Evolutionary conservation across 768 basidiomycete species (phyloP), one percentile per base, ranked within the genome.

Genomic region (Pleurotus salmoneostramineus): DNA sequence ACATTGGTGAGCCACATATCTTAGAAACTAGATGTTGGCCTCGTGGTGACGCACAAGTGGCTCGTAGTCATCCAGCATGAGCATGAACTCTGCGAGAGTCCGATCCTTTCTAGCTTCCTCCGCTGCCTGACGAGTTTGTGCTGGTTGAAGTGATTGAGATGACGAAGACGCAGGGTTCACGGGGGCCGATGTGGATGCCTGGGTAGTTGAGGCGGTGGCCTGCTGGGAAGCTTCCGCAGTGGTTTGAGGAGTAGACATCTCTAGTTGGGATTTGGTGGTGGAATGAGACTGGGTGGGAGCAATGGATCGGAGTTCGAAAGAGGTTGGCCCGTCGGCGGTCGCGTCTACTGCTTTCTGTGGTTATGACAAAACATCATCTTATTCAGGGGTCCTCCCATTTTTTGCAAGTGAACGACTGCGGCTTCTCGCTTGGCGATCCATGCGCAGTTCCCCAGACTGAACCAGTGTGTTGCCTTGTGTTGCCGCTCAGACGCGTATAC

Each of bases 41-140:
- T 3, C 14, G 36, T 6, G 17, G 10, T 17, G 21, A 73, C 84
- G 58, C 66, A 96, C 96, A 70, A 98, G 71, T 45, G 96, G 96
- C 66, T 98, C 93, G 67, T 97, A 98, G 49, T 96, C 95, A 65
- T 98, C 96, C 34, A 98, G 77, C 93, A 96, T 93, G 40, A 95
- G 78, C 77, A 98, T 80, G 65, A 98, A 95, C 68, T 98, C 94
- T 4, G 92, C 92, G 50, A 98, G 71, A 0, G 92, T 95, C 50
- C 89, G 81, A 73, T 98, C 95, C 67, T 93, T 93, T 64, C 91
- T 77, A 0, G 91, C 91, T 61, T 89, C 88, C 64, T 92, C 91
- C 14, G 88, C 83, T 5, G 83, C 84, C 63, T 89, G 87, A 44
- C 88, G 83, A 2, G 87, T 77, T 62, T 84, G 82, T 17, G 67